Evolutionary conservation across 805 yeast species (phyloP).

Genomic region (Starmerella scarabaei): DNA sequence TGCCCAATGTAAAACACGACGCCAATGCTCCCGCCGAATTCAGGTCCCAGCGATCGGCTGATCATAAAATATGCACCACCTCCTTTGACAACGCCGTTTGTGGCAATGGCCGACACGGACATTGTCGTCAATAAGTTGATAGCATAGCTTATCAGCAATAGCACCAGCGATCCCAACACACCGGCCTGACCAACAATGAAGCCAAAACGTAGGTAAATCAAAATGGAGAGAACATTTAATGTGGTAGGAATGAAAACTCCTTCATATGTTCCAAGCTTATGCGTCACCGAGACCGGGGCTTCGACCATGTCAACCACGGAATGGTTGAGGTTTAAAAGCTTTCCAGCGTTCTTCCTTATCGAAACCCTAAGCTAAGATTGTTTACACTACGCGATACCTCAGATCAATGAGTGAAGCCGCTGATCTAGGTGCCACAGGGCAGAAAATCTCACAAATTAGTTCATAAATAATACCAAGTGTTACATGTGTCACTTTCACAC

Average conservation of each 20-base stretch:
- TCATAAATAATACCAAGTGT: too few relatives aligned
- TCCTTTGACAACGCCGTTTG: slow-evolving; percentile 93
- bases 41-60: slow-evolving; percentile 89
- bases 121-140: slow-evolving; percentile 77
- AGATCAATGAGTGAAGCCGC: too few relatives aligned
- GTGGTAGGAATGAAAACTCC: slow-evolving; percentile 94
- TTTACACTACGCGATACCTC: too few relatives aligned
- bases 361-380: too few relatives aligned
- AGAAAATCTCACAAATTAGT: too few relatives aligned
- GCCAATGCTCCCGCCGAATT: slow-evolving; percentile 96
- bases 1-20: slow-evolving; percentile 90
- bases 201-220: slow-evolving; percentile 92
- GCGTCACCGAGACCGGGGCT: slow-evolving; percentile 1
- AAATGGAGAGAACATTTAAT: slow-evolving; percentile 78
- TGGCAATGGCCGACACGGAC: slow-evolving; percentile 88
- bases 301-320: too few relatives aligned
- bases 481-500: too few relatives aligned
- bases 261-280: slow-evolving; percentile 63
- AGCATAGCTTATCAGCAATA: slow-evolving; percentile 59
- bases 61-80: slow-evolving; percentile 99
- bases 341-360: too few relatives aligned
- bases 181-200: slow-evolving; percentile 94
- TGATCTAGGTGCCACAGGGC: too few relatives aligned
- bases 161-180: slow-evolving; percentile 54
- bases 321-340: too few relatives aligned